Base-by-base conservation (phyloP, 352 stramenopile genomes). In the Pythium sukuiense region DNA sequence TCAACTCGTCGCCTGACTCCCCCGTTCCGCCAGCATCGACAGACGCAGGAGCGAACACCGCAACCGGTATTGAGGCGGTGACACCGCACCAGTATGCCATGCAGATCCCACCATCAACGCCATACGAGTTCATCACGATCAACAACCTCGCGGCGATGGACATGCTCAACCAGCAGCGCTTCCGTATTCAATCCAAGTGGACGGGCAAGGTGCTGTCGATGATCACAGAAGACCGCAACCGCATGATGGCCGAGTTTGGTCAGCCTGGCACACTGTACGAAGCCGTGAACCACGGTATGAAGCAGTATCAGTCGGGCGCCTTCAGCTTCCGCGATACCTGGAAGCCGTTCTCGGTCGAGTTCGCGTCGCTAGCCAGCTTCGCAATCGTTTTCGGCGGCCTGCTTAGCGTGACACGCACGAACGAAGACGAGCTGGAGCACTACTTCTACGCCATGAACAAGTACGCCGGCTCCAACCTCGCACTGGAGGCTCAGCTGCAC, bases 151-250 rank as follows among this genome's bases (percentile, higher is more conserved):
- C 75, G 29, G 81, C 81, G 56, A 85, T 85, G 77, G 75, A 80
- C 53, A 50, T 83, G 37, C 63, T 85, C 16, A 81, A 83, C 59
- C 69, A 76, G 63, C 77, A 85, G 48, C 77, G 79, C 45, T 66
- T 70, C n/a, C 74, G 77, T 12, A 71, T 83, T 14, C 75, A 71
- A 0, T 61, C 70, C 39, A 81, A 83, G 46, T 83, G 75, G 75
- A 70, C 74, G 12, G 70, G 73, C 29, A 85, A 85, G 43, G 73
- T 81, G 45, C 56, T 85, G 32, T 35, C 77, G 13, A 77, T 83
- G 77, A 85, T 85, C 68, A 85, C 77, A 4, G 75, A 83, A 18
- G 77, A 85, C 41, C 74, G 77, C 54, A 85, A 85, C 65, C 72
- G 77, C 60, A 79, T 85, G 67, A 74, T 81, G 48, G 43, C 73